phyloP scores from a whole-genome alignment of 2,329 filamentous ascomycete species.

The Diaporthe citriasiana region DNA sequence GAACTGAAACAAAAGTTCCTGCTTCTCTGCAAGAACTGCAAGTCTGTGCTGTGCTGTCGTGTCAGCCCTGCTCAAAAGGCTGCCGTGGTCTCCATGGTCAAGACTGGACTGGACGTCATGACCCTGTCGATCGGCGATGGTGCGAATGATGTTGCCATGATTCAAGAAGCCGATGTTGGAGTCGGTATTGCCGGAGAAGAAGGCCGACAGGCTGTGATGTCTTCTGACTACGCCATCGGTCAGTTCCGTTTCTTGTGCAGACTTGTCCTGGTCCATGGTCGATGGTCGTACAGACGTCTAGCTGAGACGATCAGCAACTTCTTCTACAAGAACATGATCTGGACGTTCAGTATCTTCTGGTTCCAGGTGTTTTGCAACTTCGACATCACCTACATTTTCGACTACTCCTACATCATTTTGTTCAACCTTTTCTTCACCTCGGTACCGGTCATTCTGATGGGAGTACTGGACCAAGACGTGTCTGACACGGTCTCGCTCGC shows the following conservation, averaged over 20 bases:
- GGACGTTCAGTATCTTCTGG: slow-evolving; percentile 98
- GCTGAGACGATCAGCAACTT: slow-evolving; percentile 97
- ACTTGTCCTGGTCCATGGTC: slow-evolving; percentile 88
- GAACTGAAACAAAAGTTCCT: slow-evolving; percentile 91
- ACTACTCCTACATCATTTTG: slow-evolving; percentile 97
- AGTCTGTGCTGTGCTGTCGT: slow-evolving; percentile 95
- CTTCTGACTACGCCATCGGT: slow-evolving; percentile 93
- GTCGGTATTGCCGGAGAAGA: slow-evolving; percentile 95
- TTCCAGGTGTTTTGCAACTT: slow-evolving; percentile 96
- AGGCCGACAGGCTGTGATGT: slow-evolving; percentile 94
- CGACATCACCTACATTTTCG: slow-evolving; percentile 96
- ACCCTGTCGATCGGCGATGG: slow-evolving; percentile 94
- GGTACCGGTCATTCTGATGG: slow-evolving; percentile 93
- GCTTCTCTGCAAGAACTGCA: slow-evolving; percentile 96
- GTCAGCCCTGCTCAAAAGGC: slow-evolving; percentile 98
- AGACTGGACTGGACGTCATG: slow-evolving; percentile 94
- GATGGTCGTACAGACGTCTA: slow-evolving; percentile 96
- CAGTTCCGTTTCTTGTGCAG: slow-evolving; percentile 92
- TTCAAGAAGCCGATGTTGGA: slow-evolving; percentile 96
- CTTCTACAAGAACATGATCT: slow-evolving; percentile 99
- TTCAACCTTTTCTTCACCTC: slow-evolving; percentile 99
- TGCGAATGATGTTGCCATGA: slow-evolving; percentile 98
- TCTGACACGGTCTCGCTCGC: slow-evolving; percentile 93
- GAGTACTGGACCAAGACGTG: slow-evolving; percentile 96
- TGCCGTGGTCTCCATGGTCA: slow-evolving; percentile 96